Percentiles rank a stretch among this genome's conserved stretches.
Conservation (phyloP, 1,139 yeast genomes). For the Suhomyces atakaporum region DNA sequence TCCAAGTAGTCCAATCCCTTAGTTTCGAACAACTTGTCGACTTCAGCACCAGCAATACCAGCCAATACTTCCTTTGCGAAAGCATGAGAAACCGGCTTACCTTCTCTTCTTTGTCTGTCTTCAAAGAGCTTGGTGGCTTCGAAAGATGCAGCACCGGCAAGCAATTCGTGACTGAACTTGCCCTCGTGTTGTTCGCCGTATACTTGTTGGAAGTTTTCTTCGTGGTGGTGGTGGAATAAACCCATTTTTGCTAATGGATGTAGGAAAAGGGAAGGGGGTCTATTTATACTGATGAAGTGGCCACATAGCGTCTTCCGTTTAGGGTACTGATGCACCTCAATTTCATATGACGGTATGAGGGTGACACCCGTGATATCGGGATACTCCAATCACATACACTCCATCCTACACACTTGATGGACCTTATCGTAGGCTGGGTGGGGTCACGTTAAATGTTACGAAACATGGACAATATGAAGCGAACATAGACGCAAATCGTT, state of each 20-base stretch:
- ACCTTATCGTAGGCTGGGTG: too few relatives aligned
- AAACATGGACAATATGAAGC: too few relatives aligned
- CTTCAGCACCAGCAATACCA: conserved; percentile 37
- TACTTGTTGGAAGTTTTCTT: conserved; percentile 24
- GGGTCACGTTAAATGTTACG: too few relatives aligned
- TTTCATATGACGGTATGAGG: not conserved
- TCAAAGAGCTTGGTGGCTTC: conserved; percentile 36
- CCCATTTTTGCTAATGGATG: not conserved
- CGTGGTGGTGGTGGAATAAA: conserved; percentile 12
- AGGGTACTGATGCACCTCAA: not conserved
- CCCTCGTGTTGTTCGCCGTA: conserved; percentile 35
- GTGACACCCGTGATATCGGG: not conserved
- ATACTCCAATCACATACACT: too few relatives aligned
- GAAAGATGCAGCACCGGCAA: conserved; percentile 39
- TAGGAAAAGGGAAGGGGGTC: not conserved
- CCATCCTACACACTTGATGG: too few relatives aligned
- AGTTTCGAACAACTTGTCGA: conserved; percentile 37
- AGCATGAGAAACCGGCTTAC: conserved; percentile 33
- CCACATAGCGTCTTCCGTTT: not conserved
- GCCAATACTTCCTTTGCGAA: conserved; percentile 34
- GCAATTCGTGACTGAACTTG: conserved; percentile 33
- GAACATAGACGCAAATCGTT: too few relatives aligned
- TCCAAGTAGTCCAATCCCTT: conserved; percentile 39
- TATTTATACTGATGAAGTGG: not conserved
- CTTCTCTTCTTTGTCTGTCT: conserved; percentile 36